Percentiles rank a stretch among this genome's conserved stretches.
Conservation (phyloP, 352 stramenopile species). For the Phytophthora macrochlamydospora region DNA sequence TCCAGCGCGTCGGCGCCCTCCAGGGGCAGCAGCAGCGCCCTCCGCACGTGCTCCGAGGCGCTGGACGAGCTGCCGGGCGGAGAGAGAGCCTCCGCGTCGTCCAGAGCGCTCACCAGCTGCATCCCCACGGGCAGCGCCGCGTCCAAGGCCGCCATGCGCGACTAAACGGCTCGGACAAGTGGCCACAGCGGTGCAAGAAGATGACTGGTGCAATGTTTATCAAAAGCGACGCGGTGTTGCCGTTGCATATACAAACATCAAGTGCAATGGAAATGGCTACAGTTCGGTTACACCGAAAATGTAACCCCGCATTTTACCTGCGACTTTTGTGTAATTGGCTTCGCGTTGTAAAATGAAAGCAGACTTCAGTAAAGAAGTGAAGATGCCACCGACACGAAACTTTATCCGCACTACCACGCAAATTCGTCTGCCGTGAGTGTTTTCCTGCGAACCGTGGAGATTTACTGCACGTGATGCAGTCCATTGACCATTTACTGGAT, state of each 20-base stretch:
- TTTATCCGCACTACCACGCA: background rate
- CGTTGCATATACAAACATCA: no score
- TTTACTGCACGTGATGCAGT: background rate
- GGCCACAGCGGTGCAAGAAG: background rate
- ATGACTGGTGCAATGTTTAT: no score
- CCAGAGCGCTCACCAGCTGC: constrained; percentile 45
- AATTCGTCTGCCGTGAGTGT: background rate
- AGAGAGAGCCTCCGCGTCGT: constrained; percentile 29
- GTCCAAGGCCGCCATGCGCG: background rate
- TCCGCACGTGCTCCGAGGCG: constrained; percentile 21
- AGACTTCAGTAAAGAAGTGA: no score
- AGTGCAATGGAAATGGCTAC: no score
- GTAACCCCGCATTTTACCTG: no score
- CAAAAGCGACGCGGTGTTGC: no score
- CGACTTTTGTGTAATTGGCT: no score
- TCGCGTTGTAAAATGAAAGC: no score
- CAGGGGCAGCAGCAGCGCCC: constrained; percentile 23
- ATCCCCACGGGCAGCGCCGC: constrained; percentile 32
- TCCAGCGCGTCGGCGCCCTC: constrained; percentile 28
- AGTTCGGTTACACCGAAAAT: no score
- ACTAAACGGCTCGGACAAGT: background rate
- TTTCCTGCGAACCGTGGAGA: background rate
- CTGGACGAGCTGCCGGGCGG: background rate
- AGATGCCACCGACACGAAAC: no score
- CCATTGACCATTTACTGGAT: background rate